These are phyloP conservation scores for Cucurbita moschata DNA, from an alignment of 306 rosid genomes.

Conservation along the genomic window DNA sequence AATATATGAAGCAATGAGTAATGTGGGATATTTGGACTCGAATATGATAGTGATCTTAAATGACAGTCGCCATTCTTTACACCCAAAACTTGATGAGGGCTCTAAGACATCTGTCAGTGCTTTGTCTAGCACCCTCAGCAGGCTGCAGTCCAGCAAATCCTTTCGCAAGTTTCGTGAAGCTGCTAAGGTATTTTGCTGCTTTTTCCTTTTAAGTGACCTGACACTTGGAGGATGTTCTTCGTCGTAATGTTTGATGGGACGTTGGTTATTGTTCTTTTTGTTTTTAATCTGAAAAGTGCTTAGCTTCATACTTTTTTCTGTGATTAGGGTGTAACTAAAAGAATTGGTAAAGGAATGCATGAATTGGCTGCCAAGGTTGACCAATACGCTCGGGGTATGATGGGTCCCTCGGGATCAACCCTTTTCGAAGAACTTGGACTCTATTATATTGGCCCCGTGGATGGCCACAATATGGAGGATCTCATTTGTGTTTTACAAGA, in stretches of 20 bases:
- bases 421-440: constrained; percentile 96
- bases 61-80: constrained; percentile 75
- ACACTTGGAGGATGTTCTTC: background rate
- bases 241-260: background rate
- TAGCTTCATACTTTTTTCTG: background rate
- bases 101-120: constrained; percentile 57
- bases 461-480: constrained; percentile 83
- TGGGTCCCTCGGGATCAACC: constrained; percentile 82
- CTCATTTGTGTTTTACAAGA: constrained; percentile 60
- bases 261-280: background rate
- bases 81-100: constrained; percentile 57
- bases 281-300: background rate
- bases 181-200: constrained; percentile 53
- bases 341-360: constrained; percentile 78
- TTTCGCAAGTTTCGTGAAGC: constrained; percentile 80
- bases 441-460: constrained; percentile 92
- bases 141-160: constrained; percentile 81
- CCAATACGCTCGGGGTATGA: constrained; percentile 94
- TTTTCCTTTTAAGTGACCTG: background rate
- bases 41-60: constrained; percentile 79
- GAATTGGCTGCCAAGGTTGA: constrained; percentile 96
- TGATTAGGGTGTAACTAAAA: constrained; percentile 71
- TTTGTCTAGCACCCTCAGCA: constrained; percentile 75
- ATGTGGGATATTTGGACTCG: constrained; percentile 82
- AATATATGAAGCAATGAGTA: constrained; percentile 81